These are phyloP conservation scores for Scedosporium boydii DNA, from an alignment of 2,329 filamentous ascomycete species.

Conservation along the genomic window DNA sequence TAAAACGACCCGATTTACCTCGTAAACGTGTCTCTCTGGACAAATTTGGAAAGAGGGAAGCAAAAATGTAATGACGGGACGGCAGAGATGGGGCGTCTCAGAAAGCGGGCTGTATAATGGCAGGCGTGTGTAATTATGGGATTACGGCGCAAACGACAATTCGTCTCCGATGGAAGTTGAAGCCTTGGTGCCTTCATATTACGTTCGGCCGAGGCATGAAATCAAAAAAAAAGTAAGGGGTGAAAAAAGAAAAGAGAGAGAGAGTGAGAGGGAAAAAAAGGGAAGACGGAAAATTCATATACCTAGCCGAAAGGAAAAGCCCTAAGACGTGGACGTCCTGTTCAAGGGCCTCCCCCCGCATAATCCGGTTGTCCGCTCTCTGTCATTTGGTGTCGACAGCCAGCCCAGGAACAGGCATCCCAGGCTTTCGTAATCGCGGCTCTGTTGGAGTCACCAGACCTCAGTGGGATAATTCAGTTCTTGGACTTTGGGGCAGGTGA, in stretches of 20 bases:
- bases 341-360: background rate
- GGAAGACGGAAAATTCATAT: background rate
- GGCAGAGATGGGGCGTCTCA: too few species aligned
- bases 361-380: background rate
- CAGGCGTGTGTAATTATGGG: too few species aligned
- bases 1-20: background rate
- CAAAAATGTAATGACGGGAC: too few species aligned
- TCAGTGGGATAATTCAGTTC: background rate
- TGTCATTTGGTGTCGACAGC: background rate
- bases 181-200: too few species aligned
- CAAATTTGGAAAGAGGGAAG: background rate
- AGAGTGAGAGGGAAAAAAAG: background rate
- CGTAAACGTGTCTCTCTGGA: background rate
- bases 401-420: background rate
- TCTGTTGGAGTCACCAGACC: background rate
- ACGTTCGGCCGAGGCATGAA: background rate
- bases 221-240: background rate
- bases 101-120: too few species aligned
- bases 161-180: too few species aligned
- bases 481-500: background rate
- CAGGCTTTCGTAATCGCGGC: background rate
- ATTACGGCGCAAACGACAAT: too few species aligned
- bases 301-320: background rate
- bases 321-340: background rate
- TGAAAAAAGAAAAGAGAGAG: background rate